Evolutionary conservation across 345 rosid genomes (phyloP).

Genomic region (Pistacia integerrima): DNA sequence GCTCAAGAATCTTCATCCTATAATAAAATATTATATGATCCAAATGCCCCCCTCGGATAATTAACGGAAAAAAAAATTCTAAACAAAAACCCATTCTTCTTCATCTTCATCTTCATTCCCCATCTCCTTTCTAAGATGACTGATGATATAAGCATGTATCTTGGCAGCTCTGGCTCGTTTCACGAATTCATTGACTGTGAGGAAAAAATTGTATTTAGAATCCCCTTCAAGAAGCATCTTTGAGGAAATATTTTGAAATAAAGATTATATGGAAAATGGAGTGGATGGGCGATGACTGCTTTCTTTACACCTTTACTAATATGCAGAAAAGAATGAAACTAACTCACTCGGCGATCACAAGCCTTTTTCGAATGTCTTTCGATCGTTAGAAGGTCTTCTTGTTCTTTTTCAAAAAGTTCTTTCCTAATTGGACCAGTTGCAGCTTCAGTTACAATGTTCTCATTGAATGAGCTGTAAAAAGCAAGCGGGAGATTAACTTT

Average conservation of each 20-base stretch:
- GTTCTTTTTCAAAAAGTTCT: slow-evolving; percentile 94
- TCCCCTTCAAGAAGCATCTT: background rate
- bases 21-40: too few species aligned
- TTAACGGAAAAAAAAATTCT: too few species aligned
- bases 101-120: too few species aligned
- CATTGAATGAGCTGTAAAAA: slow-evolving; percentile 40
- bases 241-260: background rate
- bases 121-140: slow-evolving; percentile 94
- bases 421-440: slow-evolving; percentile 82
- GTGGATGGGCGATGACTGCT: background rate
- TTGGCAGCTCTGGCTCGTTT: too few species aligned
- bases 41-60: too few species aligned
- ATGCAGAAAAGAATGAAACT: slow-evolving; percentile 11
- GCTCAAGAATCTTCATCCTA: too few species aligned
- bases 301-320: too few species aligned
- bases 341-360: slow-evolving; percentile 94
- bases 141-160: slow-evolving; percentile 44
- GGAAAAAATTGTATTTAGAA: slow-evolving; percentile 14
- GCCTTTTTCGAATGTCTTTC: slow-evolving; percentile 93
- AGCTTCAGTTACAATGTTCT: slow-evolving; percentile 80
- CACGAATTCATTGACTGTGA: slow-evolving; percentile 81
- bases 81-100: too few species aligned
- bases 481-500: too few species aligned
- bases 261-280: too few species aligned
- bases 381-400: slow-evolving; percentile 81